Evolutionary conservation across 2,329 filamentous ascomycete genomes (phyloP).

Genomic region (Colletotrichum theobromicola): DNA sequence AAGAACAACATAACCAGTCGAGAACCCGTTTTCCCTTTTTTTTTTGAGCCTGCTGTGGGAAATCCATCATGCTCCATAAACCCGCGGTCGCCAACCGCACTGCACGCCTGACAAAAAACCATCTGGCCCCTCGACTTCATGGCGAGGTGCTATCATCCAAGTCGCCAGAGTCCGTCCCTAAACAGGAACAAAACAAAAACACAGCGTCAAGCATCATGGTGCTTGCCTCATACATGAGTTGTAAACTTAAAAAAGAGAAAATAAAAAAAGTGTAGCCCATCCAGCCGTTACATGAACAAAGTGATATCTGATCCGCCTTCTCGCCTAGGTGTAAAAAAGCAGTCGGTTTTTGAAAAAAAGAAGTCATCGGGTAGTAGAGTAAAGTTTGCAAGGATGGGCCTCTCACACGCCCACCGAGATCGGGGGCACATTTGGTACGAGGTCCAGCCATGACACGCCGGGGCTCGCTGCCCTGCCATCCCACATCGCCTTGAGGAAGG

Average conservation of each 20-base stretch:
- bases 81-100: background rate
- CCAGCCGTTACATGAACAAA: constrained; percentile 1
- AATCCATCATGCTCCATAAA: background rate
- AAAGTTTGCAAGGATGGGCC: background rate
- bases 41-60: background rate
- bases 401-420: constrained; percentile 14
- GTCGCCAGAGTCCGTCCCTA: background rate
- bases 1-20: background rate
- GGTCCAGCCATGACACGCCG: constrained; percentile 14
- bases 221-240: background rate
- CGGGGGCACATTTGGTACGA: background rate
- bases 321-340: background rate
- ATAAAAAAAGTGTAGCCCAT: background rate
- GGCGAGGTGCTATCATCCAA: background rate
- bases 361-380: background rate
- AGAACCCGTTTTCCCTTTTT: background rate
- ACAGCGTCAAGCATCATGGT: background rate
- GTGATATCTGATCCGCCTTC: background rate
- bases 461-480: background rate
- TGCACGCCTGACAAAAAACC: background rate
- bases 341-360: background rate
- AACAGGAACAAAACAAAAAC: background rate
- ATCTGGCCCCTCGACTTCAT: background rate
- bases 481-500: constrained; percentile 5
- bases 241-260: background rate